Evolutionary conservation across 768 basidiomycete species (phyloP).

Genomic region (Termitomyces bulborhizus): DNA sequence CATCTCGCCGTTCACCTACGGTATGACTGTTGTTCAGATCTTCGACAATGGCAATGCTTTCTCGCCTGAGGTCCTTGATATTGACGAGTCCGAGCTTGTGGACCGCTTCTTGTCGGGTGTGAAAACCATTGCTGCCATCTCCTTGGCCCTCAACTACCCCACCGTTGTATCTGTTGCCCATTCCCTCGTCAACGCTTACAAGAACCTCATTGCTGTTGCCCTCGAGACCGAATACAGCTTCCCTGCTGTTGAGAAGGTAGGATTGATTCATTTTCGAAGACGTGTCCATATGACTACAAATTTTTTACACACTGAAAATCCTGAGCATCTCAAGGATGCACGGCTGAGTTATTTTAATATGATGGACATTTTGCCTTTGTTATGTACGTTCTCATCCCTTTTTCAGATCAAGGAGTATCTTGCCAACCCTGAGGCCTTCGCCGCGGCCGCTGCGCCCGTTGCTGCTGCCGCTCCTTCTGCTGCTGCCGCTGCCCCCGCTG

Average conservation of each 20-base stretch:
- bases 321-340: conserved; percentile 52
- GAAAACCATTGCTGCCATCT: conserved; percentile 94
- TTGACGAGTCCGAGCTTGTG: conserved; percentile 87
- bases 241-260: conserved; percentile 88
- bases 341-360: conserved; percentile 23
- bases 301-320: conserved; percentile 77
- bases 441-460: conserved; percentile 70
- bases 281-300: conserved; percentile 25
- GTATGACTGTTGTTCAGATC: conserved; percentile 97
- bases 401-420: conserved; percentile 89
- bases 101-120: conserved; percentile 90
- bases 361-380: conserved; percentile 20
- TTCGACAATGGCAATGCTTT: conserved; percentile 93
- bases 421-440: conserved; percentile 98
- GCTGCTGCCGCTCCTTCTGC: conserved; percentile 52
- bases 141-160: conserved; percentile 93
- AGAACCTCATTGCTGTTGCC: conserved; percentile 90
- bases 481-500: conserved; percentile 30
- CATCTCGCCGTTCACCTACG: conserved; percentile 99
- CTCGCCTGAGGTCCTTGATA: conserved; percentile 84
- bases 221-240: conserved; percentile 92
- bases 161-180: conserved; percentile 92
- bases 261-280: conserved; percentile 17
- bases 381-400: conserved; percentile 12
- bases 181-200: conserved; percentile 98